phyloP scores from a whole-genome alignment of 805 yeast genomes.

The Cyberlindnera maclurae region DNA sequence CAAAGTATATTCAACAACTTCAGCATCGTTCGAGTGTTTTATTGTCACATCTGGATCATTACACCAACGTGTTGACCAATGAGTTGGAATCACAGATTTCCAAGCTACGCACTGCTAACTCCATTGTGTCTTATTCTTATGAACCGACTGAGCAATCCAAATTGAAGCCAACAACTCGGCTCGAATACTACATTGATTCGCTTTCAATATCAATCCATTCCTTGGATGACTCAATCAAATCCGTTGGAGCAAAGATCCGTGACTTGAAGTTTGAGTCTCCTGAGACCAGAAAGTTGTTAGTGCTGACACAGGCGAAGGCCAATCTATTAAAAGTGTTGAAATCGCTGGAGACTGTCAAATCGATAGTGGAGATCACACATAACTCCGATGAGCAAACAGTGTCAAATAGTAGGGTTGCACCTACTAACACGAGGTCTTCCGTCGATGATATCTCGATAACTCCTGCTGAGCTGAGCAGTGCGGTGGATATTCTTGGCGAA shows the following conservation, averaged over 20 bases:
- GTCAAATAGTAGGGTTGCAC: conserved; percentile 11
- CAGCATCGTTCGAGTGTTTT: conserved; percentile 44
- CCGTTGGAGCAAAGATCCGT: conserved; percentile 21
- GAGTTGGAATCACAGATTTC: conserved; percentile 46
- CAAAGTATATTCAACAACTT: conserved; percentile 30
- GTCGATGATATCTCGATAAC: conserved; percentile 21
- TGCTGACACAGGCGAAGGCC: conserved; percentile 36
- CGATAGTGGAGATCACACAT: conserved; percentile 28
- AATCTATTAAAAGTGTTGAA: conserved; percentile 40
- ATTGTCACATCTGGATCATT: conserved; percentile 53
- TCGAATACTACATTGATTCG: conserved; percentile 61
- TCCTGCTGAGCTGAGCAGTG: conserved; percentile 27
- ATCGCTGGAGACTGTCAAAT: conserved; percentile 38
- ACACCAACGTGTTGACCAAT: conserved; percentile 49
- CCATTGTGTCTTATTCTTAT: conserved; percentile 38
- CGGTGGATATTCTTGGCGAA: conserved; percentile 39
- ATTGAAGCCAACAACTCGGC: conserved; percentile 41
- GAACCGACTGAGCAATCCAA: conserved; percentile 20
- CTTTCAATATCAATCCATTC: conserved; percentile 52
- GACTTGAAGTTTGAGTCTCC: conserved; percentile 20
- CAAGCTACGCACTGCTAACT: conserved; percentile 42
- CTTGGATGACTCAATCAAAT: conserved; percentile 40
- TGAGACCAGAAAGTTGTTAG: conserved; percentile 32
- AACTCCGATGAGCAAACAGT: conserved; percentile 3
- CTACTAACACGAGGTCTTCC: conserved; percentile 11